Evolutionary conservation across 495 filamentous ascomycete genomes (phyloP).

Genomic region (Daldinia loculata): DNA sequence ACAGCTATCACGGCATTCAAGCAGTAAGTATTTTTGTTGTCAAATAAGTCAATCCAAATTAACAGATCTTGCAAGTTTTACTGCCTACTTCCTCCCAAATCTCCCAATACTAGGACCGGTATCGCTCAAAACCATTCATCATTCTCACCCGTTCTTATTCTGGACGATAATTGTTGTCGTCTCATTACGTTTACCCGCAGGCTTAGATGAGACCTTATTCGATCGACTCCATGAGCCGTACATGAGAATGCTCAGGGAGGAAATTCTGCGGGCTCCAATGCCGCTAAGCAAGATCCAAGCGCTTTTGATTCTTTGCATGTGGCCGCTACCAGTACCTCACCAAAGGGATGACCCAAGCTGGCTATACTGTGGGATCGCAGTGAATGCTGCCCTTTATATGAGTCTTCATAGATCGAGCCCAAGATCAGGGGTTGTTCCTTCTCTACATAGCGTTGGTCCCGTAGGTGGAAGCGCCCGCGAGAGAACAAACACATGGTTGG

Average conservation of each 20-base stretch:
- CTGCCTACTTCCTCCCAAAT: slow-evolving; percentile 33
- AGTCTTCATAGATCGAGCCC: slow-evolving; percentile 41
- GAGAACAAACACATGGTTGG: slow-evolving; percentile 45
- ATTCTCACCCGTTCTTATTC: slow-evolving; percentile 43
- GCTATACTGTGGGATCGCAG: slow-evolving; percentile 47
- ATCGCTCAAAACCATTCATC: slow-evolving; percentile 40
- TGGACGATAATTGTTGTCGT: slow-evolving; percentile 46
- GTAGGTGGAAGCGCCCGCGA: slow-evolving; percentile 29
- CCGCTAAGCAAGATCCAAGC: slow-evolving; percentile 47
- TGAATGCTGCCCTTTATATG: slow-evolving; percentile 46
- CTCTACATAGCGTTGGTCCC: slow-evolving; percentile 26
- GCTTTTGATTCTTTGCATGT: slow-evolving; percentile 45
- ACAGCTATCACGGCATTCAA: slow-evolving; percentile 38
- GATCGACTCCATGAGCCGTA: slow-evolving; percentile 39
- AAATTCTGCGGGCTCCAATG: slow-evolving; percentile 34
- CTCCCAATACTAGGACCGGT: slow-evolving; percentile 44
- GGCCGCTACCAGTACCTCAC: slow-evolving; percentile 43
- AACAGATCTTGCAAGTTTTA: slow-evolving; percentile 35
- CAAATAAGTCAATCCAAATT: neutral
- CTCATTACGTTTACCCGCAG: slow-evolving; percentile 15
- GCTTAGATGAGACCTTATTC: slow-evolving; percentile 32
- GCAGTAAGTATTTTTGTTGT: slow-evolving; percentile 20
- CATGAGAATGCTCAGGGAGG: slow-evolving; percentile 29
- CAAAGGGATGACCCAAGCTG: slow-evolving; percentile 47
- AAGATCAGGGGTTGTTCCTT: slow-evolving; percentile 14